Percentiles rank a stretch among this genome's conserved stretches.
These are phyloP conservation scores for Oryza glumipatula DNA, from an alignment of 176 grass and related monocot species.

Conservation along the genomic window DNA sequence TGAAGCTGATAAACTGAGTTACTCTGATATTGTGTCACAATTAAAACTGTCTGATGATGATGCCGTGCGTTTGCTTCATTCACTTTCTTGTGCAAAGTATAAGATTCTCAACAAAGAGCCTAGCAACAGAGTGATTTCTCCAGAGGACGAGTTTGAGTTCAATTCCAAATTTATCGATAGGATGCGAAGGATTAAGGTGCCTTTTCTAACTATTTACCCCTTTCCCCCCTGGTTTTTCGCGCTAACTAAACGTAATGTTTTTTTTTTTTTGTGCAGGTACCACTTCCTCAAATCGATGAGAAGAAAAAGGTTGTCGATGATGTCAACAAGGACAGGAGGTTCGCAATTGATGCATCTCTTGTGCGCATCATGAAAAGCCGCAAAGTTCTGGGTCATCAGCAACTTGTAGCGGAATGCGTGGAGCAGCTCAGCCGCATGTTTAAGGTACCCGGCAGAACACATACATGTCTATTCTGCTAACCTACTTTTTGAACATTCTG, in stretches of 20 bases:
- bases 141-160: conserved; percentile 52
- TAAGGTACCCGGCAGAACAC: conserved; percentile 41
- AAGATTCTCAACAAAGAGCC: conserved; percentile 64
- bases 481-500: neutral
- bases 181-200: conserved; percentile 79
- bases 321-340: conserved; percentile 67
- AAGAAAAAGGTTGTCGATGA: conserved; percentile 80
- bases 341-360: conserved; percentile 70
- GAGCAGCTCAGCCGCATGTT: conserved; percentile 74
- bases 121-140: conserved; percentile 51
- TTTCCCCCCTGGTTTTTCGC: neutral
- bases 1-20: conserved; percentile 39
- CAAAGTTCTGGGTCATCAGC: conserved; percentile 64
- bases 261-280: conserved; percentile 45
- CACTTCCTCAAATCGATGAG: conserved; percentile 60
- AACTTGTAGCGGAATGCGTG: conserved; percentile 66
- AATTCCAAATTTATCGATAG: conserved; percentile 57
- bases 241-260: neutral
- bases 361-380: conserved; percentile 85
- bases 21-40: conserved; percentile 55
- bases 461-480: neutral
- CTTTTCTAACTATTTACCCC: neutral
- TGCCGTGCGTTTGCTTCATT: conserved; percentile 58
- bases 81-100: conserved; percentile 59
- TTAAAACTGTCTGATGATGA: conserved; percentile 57